These are phyloP conservation scores for Umbelopsis ramanniana DNA, from an alignment of 192 early-diverging fungal genomes.

Conservation along the genomic window DNA sequence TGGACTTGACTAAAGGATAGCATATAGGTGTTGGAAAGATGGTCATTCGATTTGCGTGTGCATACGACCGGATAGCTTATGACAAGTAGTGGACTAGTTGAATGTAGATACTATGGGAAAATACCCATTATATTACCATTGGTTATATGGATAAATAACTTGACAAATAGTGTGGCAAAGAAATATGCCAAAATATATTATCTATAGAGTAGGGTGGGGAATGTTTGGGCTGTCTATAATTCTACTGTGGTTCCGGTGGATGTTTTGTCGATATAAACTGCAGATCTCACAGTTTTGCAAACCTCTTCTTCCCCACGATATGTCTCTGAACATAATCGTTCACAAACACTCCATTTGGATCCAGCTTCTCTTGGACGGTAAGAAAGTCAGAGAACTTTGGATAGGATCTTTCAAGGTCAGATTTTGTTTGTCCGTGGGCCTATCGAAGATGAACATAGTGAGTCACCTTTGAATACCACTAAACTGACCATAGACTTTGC, in stretches of 20 bases:
- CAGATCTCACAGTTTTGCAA: conserved; percentile 3
- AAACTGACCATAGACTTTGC: too few species aligned
- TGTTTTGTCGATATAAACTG: neutral
- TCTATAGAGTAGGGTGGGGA: neutral
- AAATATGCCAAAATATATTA: too few species aligned
- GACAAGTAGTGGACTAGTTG: too few species aligned
- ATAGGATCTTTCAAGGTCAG: conserved; percentile 58
- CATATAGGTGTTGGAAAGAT: too few species aligned
- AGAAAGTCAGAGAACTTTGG: conserved; percentile 67
- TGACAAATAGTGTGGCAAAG: too few species aligned
- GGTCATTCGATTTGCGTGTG: neutral
- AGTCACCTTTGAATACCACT: too few species aligned
- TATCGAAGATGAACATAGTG: conserved; percentile 17
- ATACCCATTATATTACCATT: too few species aligned
- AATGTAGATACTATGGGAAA: too few species aligned
- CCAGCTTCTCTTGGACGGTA: conserved; percentile 54
- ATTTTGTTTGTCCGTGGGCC: conserved; percentile 60
- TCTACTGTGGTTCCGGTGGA: neutral
- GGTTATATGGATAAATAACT: too few species aligned
- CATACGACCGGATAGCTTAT: neutral
- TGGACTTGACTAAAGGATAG: conserved; percentile 34
- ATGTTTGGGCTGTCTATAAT: neutral
- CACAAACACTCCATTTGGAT: conserved; percentile 72
- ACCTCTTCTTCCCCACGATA: conserved; percentile 37
- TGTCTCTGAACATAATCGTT: conserved; percentile 74